A percentile compares a stretch with the other conserved stretches of the same genome.
Evolutionary conservation across 2,329 filamentous ascomycete genomes (phyloP).

Genomic region (Peltaster fructicola): DNA sequence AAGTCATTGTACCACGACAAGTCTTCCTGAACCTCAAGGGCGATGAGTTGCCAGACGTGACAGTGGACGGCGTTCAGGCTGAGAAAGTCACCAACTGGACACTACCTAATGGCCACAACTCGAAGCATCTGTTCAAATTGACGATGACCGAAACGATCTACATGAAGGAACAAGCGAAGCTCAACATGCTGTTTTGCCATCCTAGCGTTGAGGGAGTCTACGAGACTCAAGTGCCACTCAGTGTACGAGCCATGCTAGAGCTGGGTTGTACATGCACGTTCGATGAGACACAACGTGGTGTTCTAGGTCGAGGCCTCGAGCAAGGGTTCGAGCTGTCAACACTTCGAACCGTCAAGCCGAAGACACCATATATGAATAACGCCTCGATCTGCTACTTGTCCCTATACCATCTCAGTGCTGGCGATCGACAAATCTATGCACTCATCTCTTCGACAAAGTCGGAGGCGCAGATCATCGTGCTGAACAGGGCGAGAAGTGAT

Average conservation of each 20-base stretch:
- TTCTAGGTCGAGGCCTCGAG: conserved; percentile 81
- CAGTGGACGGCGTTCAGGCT: conserved; percentile 67
- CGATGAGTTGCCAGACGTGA: conserved; percentile 73
- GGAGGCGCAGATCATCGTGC: conserved; percentile 73
- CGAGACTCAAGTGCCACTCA: conserved; percentile 78
- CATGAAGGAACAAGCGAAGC: conserved; percentile 66
- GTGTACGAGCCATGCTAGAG: conserved; percentile 70
- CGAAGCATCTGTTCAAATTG: conserved; percentile 84
- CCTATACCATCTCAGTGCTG: conserved; percentile 78
- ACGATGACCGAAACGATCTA: conserved; percentile 80
- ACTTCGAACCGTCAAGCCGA: conserved; percentile 48
- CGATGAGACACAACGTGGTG: conserved; percentile 75
- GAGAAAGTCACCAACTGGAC: conserved; percentile 90
- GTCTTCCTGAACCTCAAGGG: conserved; percentile 85
- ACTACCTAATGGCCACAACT: conserved; percentile 85
- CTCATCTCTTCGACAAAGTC: conserved; percentile 70
- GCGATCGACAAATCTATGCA: conserved; percentile 84
- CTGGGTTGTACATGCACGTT: conserved; percentile 86
- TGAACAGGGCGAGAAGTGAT: conserved; percentile 63
- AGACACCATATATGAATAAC: conserved; percentile 58
- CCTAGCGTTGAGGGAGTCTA: conserved; percentile 94
- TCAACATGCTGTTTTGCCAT: conserved; percentile 72
- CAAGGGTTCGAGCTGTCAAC: conserved; percentile 78
- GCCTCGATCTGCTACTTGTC: conserved; percentile 64
- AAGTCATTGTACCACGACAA: conserved; percentile 73